Evolutionary conservation across 768 basidiomycete species (phyloP), one percentile per base, ranked within the genome.

Genomic region (Symmetrospora coprosmae): DNA sequence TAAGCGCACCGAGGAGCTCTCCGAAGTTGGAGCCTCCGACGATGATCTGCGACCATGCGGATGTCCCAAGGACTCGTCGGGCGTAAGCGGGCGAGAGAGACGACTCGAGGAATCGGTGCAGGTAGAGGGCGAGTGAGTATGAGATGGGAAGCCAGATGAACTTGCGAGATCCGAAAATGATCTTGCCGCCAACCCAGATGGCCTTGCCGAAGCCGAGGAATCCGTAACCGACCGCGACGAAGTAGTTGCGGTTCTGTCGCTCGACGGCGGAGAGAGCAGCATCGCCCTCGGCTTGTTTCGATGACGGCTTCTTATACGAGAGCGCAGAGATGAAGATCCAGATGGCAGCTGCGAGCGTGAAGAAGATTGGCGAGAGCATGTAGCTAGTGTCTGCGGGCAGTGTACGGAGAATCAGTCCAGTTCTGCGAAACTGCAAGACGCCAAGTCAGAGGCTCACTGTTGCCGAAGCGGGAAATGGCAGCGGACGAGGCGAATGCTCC

Each of bases 21-120:
- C 68, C 69, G 35, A 67, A 64, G 66, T 71, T 71, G 58, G 64
- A 66, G 17, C 70, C 70, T 21, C 68, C 65, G 40, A 67, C 66
- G 31, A 70, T 69, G 66, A 70, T 69, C 56, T 71, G 69, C 5
- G 65, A 66, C 64, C 67, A 71, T 1, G 68, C 65, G 9, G 67
- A 68, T 50, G 53, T 62, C 33, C 58, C 51, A 33, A 71, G 60
- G 48, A 67, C 46, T 27, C 66, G 67, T 50, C 67, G 67, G 45
- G 70, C 70, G 61, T 67, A 66, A 27, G 66, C 66, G 49, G 68
- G 67, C 13, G 65, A 61, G 13, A 68, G 48, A 40, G 66, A 65
- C 46, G 64, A 66, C 64, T 68, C 68, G 48, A 71, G 66, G 60
- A 52, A 64, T 23, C 63, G 60, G 30, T 64, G 63, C 16, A 61